phyloP scores from a whole-genome alignment of 2,329 filamentous ascomycete genomes.

The Macrophomina phaseolina region DNA sequence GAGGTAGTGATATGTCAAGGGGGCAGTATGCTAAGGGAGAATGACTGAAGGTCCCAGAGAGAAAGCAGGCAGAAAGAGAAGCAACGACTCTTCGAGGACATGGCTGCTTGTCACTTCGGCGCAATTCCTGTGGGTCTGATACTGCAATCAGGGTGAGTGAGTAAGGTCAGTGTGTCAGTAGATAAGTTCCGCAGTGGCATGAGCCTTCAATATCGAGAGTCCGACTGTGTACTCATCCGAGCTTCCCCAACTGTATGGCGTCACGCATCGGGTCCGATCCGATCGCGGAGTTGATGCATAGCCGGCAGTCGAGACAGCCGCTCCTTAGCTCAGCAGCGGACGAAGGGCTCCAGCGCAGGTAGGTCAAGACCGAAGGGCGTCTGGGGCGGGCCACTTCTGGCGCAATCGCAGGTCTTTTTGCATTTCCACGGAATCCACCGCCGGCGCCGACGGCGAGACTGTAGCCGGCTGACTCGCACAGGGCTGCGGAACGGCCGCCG shows the following conservation, averaged over 20 bases:
- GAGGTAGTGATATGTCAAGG: not conserved
- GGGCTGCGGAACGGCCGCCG: not conserved
- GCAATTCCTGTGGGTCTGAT: not conserved
- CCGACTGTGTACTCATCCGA: not conserved
- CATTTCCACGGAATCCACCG: not conserved
- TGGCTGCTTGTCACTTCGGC: not conserved
- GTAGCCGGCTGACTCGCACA: not conserved
- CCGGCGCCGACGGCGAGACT: not conserved
- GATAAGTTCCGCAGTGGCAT: not conserved
- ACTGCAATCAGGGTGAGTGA: not conserved
- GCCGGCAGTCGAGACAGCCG: not conserved
- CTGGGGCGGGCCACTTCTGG: not conserved
- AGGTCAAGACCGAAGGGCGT: not conserved
- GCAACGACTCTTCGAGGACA: not conserved
- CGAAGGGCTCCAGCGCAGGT: not conserved
- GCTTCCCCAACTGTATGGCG: not conserved
- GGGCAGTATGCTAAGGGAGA: not conserved
- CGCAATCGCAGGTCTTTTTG: constrained; percentile 1
- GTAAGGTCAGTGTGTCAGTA: not conserved
- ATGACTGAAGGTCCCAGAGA: not conserved
- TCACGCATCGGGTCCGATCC: not conserved
- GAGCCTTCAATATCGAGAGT: not conserved
- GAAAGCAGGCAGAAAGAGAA: not conserved
- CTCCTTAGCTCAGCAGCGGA: not conserved
- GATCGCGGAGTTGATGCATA: not conserved